Evolutionary conservation across 225 moss, liverwort and hornwort genomes (phyloP), one percentile per base, ranked within the genome.

Genomic region (Lunularia cruciata): DNA sequence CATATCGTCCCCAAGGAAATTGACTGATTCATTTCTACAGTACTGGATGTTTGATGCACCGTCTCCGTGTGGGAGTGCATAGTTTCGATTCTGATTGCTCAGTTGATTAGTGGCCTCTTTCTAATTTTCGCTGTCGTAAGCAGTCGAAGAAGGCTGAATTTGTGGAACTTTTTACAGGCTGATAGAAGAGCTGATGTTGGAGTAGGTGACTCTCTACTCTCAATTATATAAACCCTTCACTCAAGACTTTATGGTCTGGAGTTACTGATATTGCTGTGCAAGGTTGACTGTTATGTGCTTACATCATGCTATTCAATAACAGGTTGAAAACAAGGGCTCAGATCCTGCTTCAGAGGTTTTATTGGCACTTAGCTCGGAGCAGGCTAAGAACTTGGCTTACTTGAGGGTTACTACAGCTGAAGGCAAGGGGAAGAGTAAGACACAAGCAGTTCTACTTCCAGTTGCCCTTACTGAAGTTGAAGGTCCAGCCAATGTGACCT

Each of bases 351-450:
- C 83, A 28, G 81, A 86, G 45, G 48, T 92, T 72, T 71, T 87
- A 53, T 27, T 95, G 27, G 86, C 88, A 25, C 67, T 90, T 54
- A 86, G 45, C 75, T 37, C 75, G 72, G 58, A 67, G 30, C 80
- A 84, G 32, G 86, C 86, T 26, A 79, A 88, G 72, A 84, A 63
- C 60, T 57, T 95, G 73, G 89, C 89, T 1, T 87, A 81, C 45
- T 70, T 95, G 83, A 88, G 88, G 71, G 85, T 87, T 4, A 74
- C 83, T 36, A 71, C 81, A 23, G 10, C 76, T 32, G 83, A 83
- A 72, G 79, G 73, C 34, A 94, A 77, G 77, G 92, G 88, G 3
- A 95, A 88, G 75, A 83, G 71, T 25, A 91, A 81, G 69, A 81
- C 72, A 30, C 66, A 73, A 53, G 67, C 51, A 54, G 58, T 79